Base-by-base conservation (phyloP, 2,329 filamentous ascomycete species). In the Fusarium anguioides region DNA sequence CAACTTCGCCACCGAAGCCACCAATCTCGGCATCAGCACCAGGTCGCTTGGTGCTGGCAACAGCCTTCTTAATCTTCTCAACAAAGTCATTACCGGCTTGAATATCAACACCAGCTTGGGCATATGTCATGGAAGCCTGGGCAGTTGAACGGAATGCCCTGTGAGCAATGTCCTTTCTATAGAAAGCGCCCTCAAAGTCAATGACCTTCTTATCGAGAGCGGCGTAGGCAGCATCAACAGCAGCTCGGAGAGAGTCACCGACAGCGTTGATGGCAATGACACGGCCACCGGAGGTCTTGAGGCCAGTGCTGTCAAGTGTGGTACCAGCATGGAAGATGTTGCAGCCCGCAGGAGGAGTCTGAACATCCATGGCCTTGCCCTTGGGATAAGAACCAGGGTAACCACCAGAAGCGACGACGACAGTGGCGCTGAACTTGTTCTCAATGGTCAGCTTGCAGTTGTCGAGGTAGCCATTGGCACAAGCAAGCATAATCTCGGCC, bases 281-380 rank as follows among this genome's bases (percentile, higher is more conserved):
- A 57, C 96, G 89, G 2, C 96, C 96, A 44, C 96, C 96, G 1
- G 91, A 86, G 1, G 93, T 95, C 74, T 89, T 85, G 20, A 98
- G 83, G 64, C 89, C 83, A 18, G 81, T 82, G 33, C 88, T 81
- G 11, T 86, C 82, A 17, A 93, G 77, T 36, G 85, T 85, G 4
- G 96, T 99, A 26, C 96, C 96, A 7, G 96, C 96, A 76, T 99
- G 96, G 87, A 99, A 99, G 64, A 97, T 87, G 64, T 91, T 89
- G 48, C 78, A 77, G n/a, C 80, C 83, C 4, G 77, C 67, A 48
- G 79, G 82, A 53, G 81, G 80, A 21, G 75, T 71, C 18, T 77
- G 74, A 12, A 91, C 81, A 48, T 76, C 78, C 78, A 86, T 91
- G 69, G 79, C 82, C 40, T 80, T 91, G 53, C 93, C 94, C 81